phyloP scores from a whole-genome alignment of 805 yeast genomes.

The Ascoidea rubescens region DNA sequence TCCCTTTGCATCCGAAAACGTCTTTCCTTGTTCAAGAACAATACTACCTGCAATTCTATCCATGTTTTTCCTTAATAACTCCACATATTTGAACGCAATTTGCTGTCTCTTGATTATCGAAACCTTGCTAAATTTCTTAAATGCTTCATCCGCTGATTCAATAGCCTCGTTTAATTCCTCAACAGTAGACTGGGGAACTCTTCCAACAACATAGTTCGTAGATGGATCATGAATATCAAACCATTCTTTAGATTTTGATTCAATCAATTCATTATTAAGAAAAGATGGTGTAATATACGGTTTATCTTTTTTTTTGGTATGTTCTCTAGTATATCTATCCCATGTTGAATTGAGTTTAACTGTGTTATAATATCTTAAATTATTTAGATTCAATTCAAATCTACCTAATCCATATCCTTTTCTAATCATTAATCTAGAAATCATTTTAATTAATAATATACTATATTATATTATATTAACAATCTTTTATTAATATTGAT shows the following conservation, averaged over 20 bases:
- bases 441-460: too few relatives aligned
- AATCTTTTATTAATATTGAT: too few relatives aligned
- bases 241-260: constrained; percentile 40
- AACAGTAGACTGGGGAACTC: constrained; percentile 61
- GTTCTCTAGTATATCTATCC: too few relatives aligned
- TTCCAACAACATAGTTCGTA: constrained; percentile 48
- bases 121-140: constrained; percentile 36
- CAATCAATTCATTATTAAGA: constrained; percentile 28
- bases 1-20: constrained; percentile 62
- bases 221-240: constrained; percentile 67
- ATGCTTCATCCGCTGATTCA: constrained; percentile 50
- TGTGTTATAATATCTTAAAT: too few relatives aligned
- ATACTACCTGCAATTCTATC: constrained; percentile 53
- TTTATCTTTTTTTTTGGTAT: constrained; percentile 13
- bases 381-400: too few relatives aligned
- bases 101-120: constrained; percentile 41
- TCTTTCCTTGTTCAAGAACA: constrained; percentile 65
- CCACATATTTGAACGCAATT: constrained; percentile 54
- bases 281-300: constrained; percentile 39
- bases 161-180: constrained; percentile 54
- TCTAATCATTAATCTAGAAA: too few relatives aligned
- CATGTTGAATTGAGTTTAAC: too few relatives aligned
- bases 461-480: too few relatives aligned
- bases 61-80: constrained; percentile 48
- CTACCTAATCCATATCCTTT: too few relatives aligned